Conservation (phyloP, 176 grass and related monocot genomes). For the Panicum miliaceum region DNA sequence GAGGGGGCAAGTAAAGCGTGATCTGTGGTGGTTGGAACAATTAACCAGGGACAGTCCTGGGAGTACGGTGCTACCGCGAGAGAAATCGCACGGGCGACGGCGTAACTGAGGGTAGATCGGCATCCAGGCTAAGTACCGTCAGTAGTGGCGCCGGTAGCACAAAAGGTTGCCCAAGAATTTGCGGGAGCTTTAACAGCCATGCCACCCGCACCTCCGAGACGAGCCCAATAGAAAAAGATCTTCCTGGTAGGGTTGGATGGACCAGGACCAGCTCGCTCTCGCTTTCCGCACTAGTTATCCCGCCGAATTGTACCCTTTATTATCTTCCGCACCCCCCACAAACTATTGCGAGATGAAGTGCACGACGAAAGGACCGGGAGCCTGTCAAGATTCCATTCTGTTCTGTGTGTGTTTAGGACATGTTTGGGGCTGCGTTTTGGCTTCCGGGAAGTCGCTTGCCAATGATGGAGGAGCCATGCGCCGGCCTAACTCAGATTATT, state of each 20-base stretch:
- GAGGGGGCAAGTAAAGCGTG: background rate
- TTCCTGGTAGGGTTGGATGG: background rate
- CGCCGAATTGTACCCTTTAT: background rate
- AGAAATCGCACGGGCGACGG: constrained; percentile 2
- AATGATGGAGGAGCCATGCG: constrained; percentile 17
- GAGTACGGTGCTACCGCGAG: background rate
- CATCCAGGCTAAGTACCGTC: background rate
- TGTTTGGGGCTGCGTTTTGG: background rate
- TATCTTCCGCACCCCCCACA: background rate
- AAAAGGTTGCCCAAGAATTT: background rate
- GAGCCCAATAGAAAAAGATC: constrained; percentile 42
- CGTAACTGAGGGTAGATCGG: constrained; percentile 29
- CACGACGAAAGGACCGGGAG: background rate
- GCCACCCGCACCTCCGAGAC: background rate
- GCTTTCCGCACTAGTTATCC: constrained; percentile 18
- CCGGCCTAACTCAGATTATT: constrained; percentile 34
- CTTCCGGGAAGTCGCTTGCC: constrained; percentile 16
- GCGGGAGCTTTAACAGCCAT: constrained; percentile 22
- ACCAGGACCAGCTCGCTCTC: constrained; percentile 7
- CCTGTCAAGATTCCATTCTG: constrained; percentile 20
- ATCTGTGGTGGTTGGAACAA: constrained; percentile 22
- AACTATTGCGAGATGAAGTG: constrained; percentile 11
- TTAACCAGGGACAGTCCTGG: background rate
- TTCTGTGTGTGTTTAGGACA: constrained; percentile 2
- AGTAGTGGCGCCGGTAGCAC: background rate